phyloP scores from a whole-genome alignment of 2,329 filamentous ascomycete genomes.

The Pseudocercospora fijiensis region DNA sequence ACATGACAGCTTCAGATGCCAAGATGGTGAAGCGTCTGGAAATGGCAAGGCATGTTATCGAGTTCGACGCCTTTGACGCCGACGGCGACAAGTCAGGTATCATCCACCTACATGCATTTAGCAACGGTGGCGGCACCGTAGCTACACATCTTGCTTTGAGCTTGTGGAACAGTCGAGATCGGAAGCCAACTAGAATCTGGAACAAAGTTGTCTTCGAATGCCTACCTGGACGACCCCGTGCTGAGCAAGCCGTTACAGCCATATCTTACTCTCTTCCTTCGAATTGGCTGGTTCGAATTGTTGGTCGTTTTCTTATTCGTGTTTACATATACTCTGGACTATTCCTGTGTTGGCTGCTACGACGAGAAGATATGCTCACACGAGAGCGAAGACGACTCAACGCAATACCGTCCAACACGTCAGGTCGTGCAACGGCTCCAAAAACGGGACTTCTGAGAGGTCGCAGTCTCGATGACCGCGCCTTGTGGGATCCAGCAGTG shows the following conservation, averaged over 20 bases:
- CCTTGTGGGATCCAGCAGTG: conserved; percentile 12
- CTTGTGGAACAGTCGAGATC: not conserved
- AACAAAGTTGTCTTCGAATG: conserved; percentile 31
- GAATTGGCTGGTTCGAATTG: conserved; percentile 15
- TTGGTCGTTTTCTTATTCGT: conserved; percentile 18
- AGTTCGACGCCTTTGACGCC: not conserved
- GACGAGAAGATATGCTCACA: conserved; percentile 13
- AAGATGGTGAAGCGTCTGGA: conserved; percentile 9
- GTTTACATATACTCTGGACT: conserved; percentile 9
- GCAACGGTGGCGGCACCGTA: conserved; percentile 37
- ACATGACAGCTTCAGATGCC: conserved; percentile 18
- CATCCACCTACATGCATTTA: conserved; percentile 38
- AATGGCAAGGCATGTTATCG: not conserved
- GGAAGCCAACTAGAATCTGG: not conserved
- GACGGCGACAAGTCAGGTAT: not conserved
- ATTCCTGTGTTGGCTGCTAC: not conserved
- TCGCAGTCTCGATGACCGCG: conserved; percentile 15
- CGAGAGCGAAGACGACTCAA: conserved; percentile 5
- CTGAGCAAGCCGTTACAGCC: conserved; percentile 20
- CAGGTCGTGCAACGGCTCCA: not conserved
- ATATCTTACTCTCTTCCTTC: conserved; percentile 23
- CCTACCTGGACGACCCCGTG: conserved; percentile 28
- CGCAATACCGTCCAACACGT: not conserved
- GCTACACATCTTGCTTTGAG: conserved; percentile 26
- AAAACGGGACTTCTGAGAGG: not conserved